Percentiles rank a stretch among this genome's conserved stretches.
These are phyloP conservation scores for Candida andamanensis DNA, from an alignment of 805 yeast genomes.

Conservation along the genomic window DNA sequence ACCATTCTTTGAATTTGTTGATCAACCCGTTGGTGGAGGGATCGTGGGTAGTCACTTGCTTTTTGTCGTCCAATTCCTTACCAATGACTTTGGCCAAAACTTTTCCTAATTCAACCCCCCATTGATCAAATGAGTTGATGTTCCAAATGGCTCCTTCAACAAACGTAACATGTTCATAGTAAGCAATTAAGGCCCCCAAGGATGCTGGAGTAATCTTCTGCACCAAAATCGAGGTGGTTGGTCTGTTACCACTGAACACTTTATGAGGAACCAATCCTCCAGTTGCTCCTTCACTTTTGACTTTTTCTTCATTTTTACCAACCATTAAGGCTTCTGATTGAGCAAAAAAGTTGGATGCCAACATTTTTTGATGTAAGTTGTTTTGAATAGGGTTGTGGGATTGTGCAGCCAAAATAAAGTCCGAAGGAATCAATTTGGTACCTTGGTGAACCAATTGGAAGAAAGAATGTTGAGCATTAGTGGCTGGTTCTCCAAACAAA, in stretches of 20 bases:
- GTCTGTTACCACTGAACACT: constrained; percentile 96
- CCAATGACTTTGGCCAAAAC: constrained; percentile 95
- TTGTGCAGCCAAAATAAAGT: constrained; percentile 93
- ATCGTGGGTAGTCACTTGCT: constrained; percentile 67
- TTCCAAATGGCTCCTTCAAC: constrained; percentile 99
- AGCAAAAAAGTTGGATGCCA: constrained; percentile 98
- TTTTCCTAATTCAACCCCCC: constrained; percentile 99
- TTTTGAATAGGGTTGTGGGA: constrained; percentile 95
- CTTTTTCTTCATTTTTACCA: constrained; percentile 83
- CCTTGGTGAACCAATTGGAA: constrained; percentile 99
- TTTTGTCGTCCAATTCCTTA: constrained; percentile 68
- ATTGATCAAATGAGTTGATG: constrained; percentile 98
- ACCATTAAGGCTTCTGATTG: constrained; percentile 97
- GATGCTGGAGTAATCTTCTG: constrained; percentile 96
- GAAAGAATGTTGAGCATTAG: constrained; percentile 98
- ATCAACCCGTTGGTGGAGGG: constrained; percentile 88
- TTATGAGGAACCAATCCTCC: constrained; percentile 91
- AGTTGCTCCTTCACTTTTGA: constrained; percentile 83
- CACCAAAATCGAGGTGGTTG: constrained; percentile 94
- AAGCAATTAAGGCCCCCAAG: constrained; percentile 92
- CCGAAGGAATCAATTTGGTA: constrained; percentile 94
- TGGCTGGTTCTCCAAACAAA: constrained; percentile 97
- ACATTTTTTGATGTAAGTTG: constrained; percentile 94
- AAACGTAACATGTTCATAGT: constrained; percentile 96
- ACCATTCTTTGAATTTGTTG: constrained; percentile 92